Percentiles rank a stretch among this genome's conserved stretches.
phyloP scores from a whole-genome alignment of 2,329 filamentous ascomycete species.

The Exophiala alcalophila region DNA sequence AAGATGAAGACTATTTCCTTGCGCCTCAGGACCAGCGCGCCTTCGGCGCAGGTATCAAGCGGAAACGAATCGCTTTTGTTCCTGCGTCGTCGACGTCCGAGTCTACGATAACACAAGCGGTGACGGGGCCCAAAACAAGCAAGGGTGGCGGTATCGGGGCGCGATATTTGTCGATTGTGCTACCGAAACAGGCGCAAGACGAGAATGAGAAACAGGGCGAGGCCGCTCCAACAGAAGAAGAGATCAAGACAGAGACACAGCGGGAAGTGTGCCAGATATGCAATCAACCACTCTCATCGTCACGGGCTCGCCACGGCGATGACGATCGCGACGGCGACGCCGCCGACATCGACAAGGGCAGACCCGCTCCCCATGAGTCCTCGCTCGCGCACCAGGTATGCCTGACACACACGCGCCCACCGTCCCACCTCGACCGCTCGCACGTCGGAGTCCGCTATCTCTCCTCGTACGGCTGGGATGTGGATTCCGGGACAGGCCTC shows the following conservation, averaged over 20 bases:
- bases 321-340: too few relatives aligned
- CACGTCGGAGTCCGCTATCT: conserved; percentile 56
- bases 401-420: conserved; percentile 55
- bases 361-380: conserved; percentile 44
- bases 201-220: conserved; percentile 8
- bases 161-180: conserved; percentile 48
- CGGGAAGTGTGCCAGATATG: conserved; percentile 54
- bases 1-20: conserved; percentile 57
- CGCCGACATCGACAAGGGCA: conserved; percentile 16
- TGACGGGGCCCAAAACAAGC: conserved; percentile 20
- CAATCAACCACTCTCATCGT: conserved; percentile 50
- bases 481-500: conserved; percentile 63
- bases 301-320: too few relatives aligned
- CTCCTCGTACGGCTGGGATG: conserved; percentile 58
- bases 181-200: conserved; percentile 30
- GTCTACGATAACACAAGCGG: conserved; percentile 23
- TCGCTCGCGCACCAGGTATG: conserved; percentile 57
- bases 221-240: not conserved
- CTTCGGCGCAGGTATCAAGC: conserved; percentile 62
- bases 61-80: conserved; percentile 60
- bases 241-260: not conserved
- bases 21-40: conserved; percentile 58
- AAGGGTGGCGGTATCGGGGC: conserved; percentile 39
- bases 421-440: conserved; percentile 57
- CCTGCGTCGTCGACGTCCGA: conserved; percentile 42